Percentiles rank a stretch among this genome's conserved stretches.
Conservation (phyloP, 257 asterid species). For the Paulownia fortunei region DNA sequence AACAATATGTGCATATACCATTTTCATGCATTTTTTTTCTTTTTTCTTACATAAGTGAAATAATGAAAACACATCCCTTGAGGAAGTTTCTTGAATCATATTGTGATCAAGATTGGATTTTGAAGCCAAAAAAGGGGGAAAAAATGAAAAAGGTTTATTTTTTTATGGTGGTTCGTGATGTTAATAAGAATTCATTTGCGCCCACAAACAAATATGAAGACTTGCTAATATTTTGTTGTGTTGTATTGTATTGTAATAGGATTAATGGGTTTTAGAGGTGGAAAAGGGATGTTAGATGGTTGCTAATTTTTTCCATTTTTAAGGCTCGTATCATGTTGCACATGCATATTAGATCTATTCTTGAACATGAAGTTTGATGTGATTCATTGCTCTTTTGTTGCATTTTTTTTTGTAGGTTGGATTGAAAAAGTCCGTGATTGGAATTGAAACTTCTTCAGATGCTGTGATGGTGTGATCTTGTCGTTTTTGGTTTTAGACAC, state of each 20-base stretch:
- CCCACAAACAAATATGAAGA: not conserved
- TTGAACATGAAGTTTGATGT: slow-evolving; percentile 36
- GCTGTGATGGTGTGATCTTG: slow-evolving; percentile 45
- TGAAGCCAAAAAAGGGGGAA: not conserved
- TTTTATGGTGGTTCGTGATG: slow-evolving; percentile 4
- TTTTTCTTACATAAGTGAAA: not conserved
- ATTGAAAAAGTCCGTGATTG: slow-evolving; percentile 29
- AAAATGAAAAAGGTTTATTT: not conserved
- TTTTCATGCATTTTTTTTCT: slow-evolving; percentile 21
- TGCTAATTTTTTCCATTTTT: slow-evolving; percentile 18
- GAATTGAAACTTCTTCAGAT: slow-evolving; percentile 34
- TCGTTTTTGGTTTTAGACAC: slow-evolving; percentile 21
- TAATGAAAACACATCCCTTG: not conserved
- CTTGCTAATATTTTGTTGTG: not conserved
- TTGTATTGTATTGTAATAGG: not conserved
- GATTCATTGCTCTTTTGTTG: slow-evolving; percentile 25
- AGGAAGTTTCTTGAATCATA: slow-evolving; percentile 17
- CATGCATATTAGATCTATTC: slow-evolving; percentile 45
- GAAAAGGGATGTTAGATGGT: slow-evolving; percentile 23
- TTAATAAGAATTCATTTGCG: not conserved
- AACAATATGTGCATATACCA: not conserved
- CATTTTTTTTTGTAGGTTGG: slow-evolving; percentile 36
- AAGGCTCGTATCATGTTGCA: slow-evolving; percentile 22
- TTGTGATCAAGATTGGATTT: slow-evolving; percentile 37
- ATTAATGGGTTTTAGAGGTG: slow-evolving; percentile 28